phyloP scores from a whole-genome alignment of 768 basidiomycete species.

The Tylopilus plumbeoviolaceoides region DNA sequence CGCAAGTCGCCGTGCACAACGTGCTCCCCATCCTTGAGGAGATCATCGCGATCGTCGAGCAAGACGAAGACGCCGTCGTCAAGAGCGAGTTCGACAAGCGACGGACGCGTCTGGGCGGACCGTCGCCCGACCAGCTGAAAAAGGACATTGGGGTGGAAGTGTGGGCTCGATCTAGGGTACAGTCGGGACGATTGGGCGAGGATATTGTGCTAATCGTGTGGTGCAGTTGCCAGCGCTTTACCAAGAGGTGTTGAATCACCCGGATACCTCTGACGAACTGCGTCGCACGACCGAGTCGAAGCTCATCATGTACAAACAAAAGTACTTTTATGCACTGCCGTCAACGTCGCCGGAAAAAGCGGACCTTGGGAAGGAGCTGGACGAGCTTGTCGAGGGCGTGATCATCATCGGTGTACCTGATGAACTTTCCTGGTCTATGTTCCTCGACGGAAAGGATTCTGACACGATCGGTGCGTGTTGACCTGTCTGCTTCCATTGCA shows the following conservation, averaged over 20 bases:
- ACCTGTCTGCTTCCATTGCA: background rate
- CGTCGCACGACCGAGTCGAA: conserved; percentile 76
- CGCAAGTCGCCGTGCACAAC: conserved; percentile 64
- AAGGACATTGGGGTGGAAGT: conserved; percentile 68
- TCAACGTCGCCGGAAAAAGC: conserved; percentile 39
- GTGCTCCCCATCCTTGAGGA: conserved; percentile 72
- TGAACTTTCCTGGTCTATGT: conserved; percentile 77
- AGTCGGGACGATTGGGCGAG: background rate
- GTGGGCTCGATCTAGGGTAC: conserved; percentile 56
- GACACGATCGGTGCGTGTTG: conserved; percentile 57
- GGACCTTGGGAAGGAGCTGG: conserved; percentile 54
- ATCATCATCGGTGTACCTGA: conserved; percentile 74
- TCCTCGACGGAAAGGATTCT: conserved; percentile 70
- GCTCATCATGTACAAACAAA: conserved; percentile 60
- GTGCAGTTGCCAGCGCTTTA: conserved; percentile 68
- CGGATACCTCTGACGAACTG: conserved; percentile 71
- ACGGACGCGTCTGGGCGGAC: conserved; percentile 69
- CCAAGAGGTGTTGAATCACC: conserved; percentile 77
- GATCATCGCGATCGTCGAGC: conserved; percentile 59
- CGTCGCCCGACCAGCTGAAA: conserved; percentile 52
- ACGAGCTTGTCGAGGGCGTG: conserved; percentile 69
- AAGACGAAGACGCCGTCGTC: conserved; percentile 52
- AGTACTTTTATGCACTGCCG: conserved; percentile 60
- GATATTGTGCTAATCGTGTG: conserved; percentile 4
- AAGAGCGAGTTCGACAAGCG: conserved; percentile 73